phyloP scores from a whole-genome alignment of 179 eudicot species.

The Drosera spatulata region DNA sequence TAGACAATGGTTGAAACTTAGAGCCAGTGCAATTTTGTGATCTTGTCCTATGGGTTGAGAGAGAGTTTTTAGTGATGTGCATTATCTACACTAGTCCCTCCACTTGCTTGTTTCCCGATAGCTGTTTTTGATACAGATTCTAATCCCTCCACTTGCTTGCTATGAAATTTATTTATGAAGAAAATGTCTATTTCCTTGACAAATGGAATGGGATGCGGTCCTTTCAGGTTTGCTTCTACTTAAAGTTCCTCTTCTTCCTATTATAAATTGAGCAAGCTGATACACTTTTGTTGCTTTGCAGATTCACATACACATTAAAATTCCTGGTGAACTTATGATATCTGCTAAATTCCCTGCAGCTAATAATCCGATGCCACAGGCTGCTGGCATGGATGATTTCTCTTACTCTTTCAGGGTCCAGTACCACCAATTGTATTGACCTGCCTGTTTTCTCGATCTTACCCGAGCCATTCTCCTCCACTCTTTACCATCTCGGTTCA shows the following conservation, averaged over 20 bases:
- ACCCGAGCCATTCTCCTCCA: slow-evolving; percentile 76
- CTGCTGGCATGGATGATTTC: slow-evolving; percentile 30
- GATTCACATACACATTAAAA: slow-evolving; percentile 60
- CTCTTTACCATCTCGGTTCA: slow-evolving; percentile 64
- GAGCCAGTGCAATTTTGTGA: no score
- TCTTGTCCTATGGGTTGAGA: no score
- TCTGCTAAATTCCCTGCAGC: slow-evolving; percentile 40
- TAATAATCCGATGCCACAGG: slow-evolving; percentile 12
- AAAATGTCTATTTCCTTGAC: slow-evolving; percentile 51
- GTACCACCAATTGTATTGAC: slow-evolving; percentile 72
- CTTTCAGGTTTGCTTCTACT: slow-evolving; percentile 53
- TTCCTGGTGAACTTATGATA: slow-evolving; percentile 38
- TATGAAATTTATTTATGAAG: slow-evolving; percentile 82
- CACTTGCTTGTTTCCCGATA: background rate
- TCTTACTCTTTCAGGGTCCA: slow-evolving; percentile 65
- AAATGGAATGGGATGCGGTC: slow-evolving; percentile 47
- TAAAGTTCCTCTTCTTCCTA: slow-evolving; percentile 3
- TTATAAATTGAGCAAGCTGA: background rate
- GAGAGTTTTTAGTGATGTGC: no score
- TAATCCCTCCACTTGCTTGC: slow-evolving; percentile 53
- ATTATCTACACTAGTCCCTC: no score
- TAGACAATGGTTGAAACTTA: no score
- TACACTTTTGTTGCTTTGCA: slow-evolving; percentile 19
- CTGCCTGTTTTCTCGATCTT: slow-evolving; percentile 73
- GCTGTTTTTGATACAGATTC: background rate